Evolutionary conservation across 176 grass and related monocot species (phyloP), one percentile per base, ranked within the genome.

Genomic region (Raddia guianensis): DNA sequence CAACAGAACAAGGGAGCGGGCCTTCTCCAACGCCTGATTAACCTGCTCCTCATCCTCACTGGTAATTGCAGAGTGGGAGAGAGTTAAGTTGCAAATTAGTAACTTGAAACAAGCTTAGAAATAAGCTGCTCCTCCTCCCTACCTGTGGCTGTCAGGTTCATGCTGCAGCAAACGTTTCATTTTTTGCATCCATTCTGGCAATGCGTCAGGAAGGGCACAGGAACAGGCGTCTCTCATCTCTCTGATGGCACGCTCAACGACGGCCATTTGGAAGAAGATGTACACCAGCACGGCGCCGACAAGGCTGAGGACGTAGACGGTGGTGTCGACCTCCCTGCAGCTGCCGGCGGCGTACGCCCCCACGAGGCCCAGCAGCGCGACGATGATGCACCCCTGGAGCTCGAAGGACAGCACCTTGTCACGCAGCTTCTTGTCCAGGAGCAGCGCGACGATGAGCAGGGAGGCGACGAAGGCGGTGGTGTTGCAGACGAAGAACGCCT

Each of bases 401-500:
- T 45, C 15, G 1, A 7, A 9, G 0, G 55, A 85, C 6, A 15
- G 8, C 8, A 72, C 15, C 60, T n/a, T 63, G 12, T 64, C 3
- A 0, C 12, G 42, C 18, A 66, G 64, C 19, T 34, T 74, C 44
- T 18, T 86, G 50, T 60, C 62, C 4, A 80, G 69, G n/a, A 86
- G 70, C 61, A 80, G 33, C 62, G 75, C 43, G 44, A 86, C 21
- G 62, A 81, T 68, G 45, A 68, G 33, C 62, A 86, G 16, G 3
- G 84, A 86, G 6, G 77, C 84, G 16, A 86, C 53, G 63, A 86
- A 86, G 18, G 77, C 44, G 0, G 15, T 5, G 62, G 70, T 44
- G 45, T 86, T 86, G 84, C 43, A 86, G 77, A 12, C 2, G 44
- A 86, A 50, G 70, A 86, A 86, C 0, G 64, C 84, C 6, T 49